These are phyloP conservation scores for Mrakia blollopis DNA, from an alignment of 768 basidiomycete genomes.

Conservation along the genomic window DNA sequence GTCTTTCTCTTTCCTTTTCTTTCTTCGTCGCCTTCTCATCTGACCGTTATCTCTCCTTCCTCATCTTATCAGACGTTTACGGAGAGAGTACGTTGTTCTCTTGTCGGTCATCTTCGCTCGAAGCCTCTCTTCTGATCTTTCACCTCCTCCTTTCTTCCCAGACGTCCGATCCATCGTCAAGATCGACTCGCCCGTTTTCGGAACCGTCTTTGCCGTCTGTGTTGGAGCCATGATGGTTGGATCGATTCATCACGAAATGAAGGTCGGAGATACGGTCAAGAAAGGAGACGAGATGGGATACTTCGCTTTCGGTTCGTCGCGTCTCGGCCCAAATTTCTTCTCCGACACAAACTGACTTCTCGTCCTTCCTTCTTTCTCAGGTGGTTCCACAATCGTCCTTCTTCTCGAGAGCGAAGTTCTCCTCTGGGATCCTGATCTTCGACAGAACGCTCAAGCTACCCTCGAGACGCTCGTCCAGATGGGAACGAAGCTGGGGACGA, in stretches of 20 bases:
- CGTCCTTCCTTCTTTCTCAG: constrained; percentile 44
- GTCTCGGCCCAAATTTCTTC: background rate
- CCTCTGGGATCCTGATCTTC: constrained; percentile 79
- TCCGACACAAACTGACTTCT: background rate
- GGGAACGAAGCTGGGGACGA: constrained; percentile 54
- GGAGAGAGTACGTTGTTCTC: background rate
- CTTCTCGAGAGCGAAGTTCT: constrained; percentile 80
- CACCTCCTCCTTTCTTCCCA: background rate
- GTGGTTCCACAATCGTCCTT: constrained; percentile 86
- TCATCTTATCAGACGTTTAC: no score
- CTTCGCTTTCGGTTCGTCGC: constrained; percentile 79
- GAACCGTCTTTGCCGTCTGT: constrained; percentile 77
- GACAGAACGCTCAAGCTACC: constrained; percentile 51
- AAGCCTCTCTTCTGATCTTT: background rate
- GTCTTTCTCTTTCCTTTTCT: background rate
- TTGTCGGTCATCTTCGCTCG: background rate
- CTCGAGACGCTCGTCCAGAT: constrained; percentile 85
- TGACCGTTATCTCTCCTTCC: no score
- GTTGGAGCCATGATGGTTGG: constrained; percentile 57
- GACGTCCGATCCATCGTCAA: constrained; percentile 74
- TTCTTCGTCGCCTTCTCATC: background rate
- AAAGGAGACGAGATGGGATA: constrained; percentile 89
- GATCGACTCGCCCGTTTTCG: constrained; percentile 83
- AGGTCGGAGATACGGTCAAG: constrained; percentile 71
- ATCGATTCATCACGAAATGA: constrained; percentile 78